These are phyloP conservation scores for Naegleria fowleri DNA, from an alignment of 208 protist genomes.

Conservation along the genomic window DNA sequence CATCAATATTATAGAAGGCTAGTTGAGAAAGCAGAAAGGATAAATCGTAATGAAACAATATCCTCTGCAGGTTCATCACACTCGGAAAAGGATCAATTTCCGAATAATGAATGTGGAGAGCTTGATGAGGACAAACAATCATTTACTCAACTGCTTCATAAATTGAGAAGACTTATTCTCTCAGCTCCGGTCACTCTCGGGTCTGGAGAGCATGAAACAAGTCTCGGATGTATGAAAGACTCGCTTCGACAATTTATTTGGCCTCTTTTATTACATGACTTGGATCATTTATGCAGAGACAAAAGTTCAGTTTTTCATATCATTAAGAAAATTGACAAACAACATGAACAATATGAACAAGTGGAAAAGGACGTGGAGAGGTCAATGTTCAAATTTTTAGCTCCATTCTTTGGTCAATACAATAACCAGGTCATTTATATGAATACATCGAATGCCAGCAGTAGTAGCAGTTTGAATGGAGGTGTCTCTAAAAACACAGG, in stretches of 20 bases:
- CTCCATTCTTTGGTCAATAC: background rate
- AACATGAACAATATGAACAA: background rate
- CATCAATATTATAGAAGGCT: background rate
- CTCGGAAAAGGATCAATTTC: background rate
- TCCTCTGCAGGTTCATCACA: no score
- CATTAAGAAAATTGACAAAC: background rate
- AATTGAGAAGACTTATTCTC: background rate
- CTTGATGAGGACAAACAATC: background rate
- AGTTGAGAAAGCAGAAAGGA: no score
- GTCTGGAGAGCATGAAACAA: background rate
- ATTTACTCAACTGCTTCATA: background rate
- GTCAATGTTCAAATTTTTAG: background rate
- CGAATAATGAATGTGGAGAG: background rate
- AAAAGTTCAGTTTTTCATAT: background rate
- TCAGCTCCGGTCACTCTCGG: background rate
- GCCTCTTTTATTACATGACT: background rate
- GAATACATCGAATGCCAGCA: background rate
- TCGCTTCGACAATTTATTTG: background rate
- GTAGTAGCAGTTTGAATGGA: background rate
- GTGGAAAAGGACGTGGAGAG: constrained; percentile 18
- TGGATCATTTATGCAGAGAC: background rate
- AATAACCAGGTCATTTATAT: background rate
- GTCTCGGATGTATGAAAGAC: background rate
- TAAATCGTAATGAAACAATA: no score
- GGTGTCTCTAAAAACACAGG: background rate